A percentile compares a stretch with the other conserved stretches of the same genome.
Conservation (phyloP, 1,284 basidiomycete genomes). For the Agaricales sp. region DNA sequence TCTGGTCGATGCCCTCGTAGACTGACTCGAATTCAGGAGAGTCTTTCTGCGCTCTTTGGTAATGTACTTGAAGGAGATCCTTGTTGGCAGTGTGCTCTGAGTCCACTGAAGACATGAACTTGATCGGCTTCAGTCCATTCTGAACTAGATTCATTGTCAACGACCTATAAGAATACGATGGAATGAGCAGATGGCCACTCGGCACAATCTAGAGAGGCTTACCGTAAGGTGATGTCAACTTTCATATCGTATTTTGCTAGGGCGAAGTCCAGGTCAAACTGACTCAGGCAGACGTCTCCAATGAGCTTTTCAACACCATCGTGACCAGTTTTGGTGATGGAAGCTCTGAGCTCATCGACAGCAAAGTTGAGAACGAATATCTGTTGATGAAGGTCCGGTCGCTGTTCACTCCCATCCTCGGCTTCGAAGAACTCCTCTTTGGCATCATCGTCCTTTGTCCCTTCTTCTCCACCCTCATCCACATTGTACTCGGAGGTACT, state of each 20-base stretch:
- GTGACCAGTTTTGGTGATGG: constrained; percentile 62
- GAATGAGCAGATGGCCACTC: constrained; percentile 6
- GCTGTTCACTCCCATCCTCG: constrained; percentile 41
- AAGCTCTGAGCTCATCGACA: constrained; percentile 82
- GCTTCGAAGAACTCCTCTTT: constrained; percentile 71
- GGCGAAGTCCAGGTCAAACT: constrained; percentile 69
- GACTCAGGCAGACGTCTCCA: constrained; percentile 75
- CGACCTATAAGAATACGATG: constrained; percentile 38
- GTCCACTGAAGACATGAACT: constrained; percentile 70
- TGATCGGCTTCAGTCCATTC: constrained; percentile 42
- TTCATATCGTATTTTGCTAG: constrained; percentile 82
- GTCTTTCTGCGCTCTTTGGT: constrained; percentile 72
- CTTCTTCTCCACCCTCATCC: constrained; percentile 41
- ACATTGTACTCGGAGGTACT: constrained; percentile 56
- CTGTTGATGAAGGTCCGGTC: constrained; percentile 66
- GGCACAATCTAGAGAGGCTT: constrained; percentile 18
- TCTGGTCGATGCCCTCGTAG: constrained; percentile 87
- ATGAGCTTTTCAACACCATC: constrained; percentile 61
- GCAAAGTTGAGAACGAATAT: constrained; percentile 85
- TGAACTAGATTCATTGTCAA: constrained; percentile 66
- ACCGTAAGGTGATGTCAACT: constrained; percentile 80
- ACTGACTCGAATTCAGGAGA: constrained; percentile 82
- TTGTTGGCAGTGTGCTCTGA: constrained; percentile 36
- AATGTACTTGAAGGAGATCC: constrained; percentile 81
- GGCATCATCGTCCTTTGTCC: constrained; percentile 23